Evolutionary conservation across 1,284 basidiomycete genomes (phyloP), one percentile per base, ranked within the genome.

Genomic region (Leccinum huronense): DNA sequence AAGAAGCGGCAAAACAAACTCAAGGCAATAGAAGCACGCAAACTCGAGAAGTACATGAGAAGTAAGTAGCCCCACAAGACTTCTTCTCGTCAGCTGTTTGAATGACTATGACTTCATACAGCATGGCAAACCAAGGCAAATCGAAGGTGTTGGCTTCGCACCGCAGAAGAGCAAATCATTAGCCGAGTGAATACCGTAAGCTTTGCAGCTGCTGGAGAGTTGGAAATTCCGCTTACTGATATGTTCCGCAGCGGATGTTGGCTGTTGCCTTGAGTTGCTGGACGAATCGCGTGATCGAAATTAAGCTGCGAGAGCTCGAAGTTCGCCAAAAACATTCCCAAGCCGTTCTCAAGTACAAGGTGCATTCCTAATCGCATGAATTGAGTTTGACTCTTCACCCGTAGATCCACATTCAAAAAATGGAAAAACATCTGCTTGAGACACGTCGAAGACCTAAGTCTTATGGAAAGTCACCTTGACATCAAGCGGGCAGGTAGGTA

Each of bases 381-480:
- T 31, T 58, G 10, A 38, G 53, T 42, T 59, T 59, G 54, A 71
- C 57, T 61, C 61, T 58, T 40, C 48, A 51, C 48, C 48, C 61
- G 13, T 60, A 90, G 89, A 48, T 70, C 73, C 60, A 81, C 83
- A 13, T 89, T 89, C 69, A 79, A 77, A 54, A 90, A 87, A 75
- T 93, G 91, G 91, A 88, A 85, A 72, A 74, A 73, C 10, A 77
- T 83, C 40, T 84, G 82, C 68, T 77, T 80, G 55, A 84, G 86
- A 16, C 89, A 90, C 70, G 81, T 82, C 6, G 88, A 92, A 71
- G 85, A 87, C 66, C 75, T 88, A 2, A 87, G 85, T 68, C 82
- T 93, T n/a, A 84, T 93, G 82, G 87, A 91, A 72, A 93, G 89
- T 71, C 90, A 91, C 72, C 84, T 88, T 66, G 83, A 88, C 66